These are phyloP conservation scores for Trypanosomatidae sp. DNA, from an alignment of 208 protist genomes.

Conservation along the genomic window DNA sequence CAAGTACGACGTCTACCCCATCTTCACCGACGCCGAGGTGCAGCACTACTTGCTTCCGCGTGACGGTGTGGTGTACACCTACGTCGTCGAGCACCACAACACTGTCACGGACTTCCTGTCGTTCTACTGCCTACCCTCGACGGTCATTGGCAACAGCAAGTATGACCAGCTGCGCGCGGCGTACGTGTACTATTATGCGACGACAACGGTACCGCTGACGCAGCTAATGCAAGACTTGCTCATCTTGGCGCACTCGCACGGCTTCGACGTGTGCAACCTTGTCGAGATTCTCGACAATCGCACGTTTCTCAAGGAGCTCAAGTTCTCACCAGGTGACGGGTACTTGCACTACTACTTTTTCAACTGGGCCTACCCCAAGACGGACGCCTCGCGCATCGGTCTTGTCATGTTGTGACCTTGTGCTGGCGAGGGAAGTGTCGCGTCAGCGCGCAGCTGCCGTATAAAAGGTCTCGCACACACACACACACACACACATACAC, in stretches of 20 bases:
- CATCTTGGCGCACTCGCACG: conserved; percentile 68
- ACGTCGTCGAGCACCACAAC: conserved; percentile 84
- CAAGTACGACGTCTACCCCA: conserved; percentile 63
- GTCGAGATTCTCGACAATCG: conserved; percentile 94
- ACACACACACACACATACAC: conserved; percentile 1
- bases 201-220: conserved; percentile 58
- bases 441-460: too few species aligned
- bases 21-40: conserved; percentile 92
- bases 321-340: conserved; percentile 97
- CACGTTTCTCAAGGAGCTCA: conserved; percentile 87
- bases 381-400: conserved; percentile 68
- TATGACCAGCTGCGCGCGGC: conserved; percentile 91
- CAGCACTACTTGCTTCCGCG: conserved; percentile 93
- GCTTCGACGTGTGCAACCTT: conserved; percentile 98
- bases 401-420: conserved; percentile 90
- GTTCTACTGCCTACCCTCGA: conserved; percentile 97
- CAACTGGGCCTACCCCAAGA: conserved; percentile 92
- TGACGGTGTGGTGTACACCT: conserved; percentile 90
- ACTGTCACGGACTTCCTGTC: conserved; percentile 94
- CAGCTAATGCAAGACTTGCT: conserved; percentile 90
- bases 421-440: too few species aligned
- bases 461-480: not conserved
- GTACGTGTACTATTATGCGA: conserved; percentile 96
- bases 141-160: conserved; percentile 91
- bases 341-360: conserved; percentile 98